Percentiles rank a stretch among this genome's conserved stretches.
phyloP scores from a whole-genome alignment of 495 filamentous ascomycete genomes.

The Xylaria castorea region DNA sequence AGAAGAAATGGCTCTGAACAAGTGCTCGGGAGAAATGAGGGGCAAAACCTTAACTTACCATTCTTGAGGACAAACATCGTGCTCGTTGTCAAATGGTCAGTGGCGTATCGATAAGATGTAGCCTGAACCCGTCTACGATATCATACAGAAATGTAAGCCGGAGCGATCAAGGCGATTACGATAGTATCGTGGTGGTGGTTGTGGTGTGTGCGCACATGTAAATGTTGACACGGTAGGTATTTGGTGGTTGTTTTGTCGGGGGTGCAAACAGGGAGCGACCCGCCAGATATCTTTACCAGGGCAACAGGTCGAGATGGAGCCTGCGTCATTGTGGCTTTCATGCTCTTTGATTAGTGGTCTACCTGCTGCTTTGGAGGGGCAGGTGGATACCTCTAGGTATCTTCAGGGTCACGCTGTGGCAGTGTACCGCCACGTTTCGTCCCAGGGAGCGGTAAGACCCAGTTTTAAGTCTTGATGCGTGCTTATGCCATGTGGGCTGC shows the following conservation, averaged over 20 bases:
- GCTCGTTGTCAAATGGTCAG: slow-evolving; percentile 2
- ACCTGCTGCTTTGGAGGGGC: background rate
- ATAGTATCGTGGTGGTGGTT: slow-evolving; percentile 1
- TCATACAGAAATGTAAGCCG: background rate
- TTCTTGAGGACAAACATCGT: slow-evolving; percentile 48
- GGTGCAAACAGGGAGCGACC: background rate
- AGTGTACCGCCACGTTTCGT: background rate
- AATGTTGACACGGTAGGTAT: background rate
- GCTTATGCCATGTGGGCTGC: too few relatives aligned
- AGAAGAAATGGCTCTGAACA: background rate
- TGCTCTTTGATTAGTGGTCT: background rate
- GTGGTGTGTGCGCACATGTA: background rate
- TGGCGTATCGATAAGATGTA: slow-evolving; percentile 2
- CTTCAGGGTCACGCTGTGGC: background rate
- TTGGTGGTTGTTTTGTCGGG: slow-evolving; percentile 17
- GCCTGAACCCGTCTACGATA: background rate
- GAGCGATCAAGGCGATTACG: background rate
- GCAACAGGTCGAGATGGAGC: slow-evolving; percentile 5
- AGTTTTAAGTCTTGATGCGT: too few relatives aligned
- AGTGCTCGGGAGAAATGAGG: background rate
- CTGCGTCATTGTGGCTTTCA: slow-evolving; percentile 18
- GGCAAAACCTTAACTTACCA: slow-evolving; percentile 35
- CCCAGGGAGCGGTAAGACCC: background rate
- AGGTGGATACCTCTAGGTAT: background rate
- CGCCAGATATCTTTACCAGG: slow-evolving; percentile 15